Evolutionary conservation across 2,329 filamentous ascomycete species (phyloP).

Genomic region (Sporothrix dimorphospora): DNA sequence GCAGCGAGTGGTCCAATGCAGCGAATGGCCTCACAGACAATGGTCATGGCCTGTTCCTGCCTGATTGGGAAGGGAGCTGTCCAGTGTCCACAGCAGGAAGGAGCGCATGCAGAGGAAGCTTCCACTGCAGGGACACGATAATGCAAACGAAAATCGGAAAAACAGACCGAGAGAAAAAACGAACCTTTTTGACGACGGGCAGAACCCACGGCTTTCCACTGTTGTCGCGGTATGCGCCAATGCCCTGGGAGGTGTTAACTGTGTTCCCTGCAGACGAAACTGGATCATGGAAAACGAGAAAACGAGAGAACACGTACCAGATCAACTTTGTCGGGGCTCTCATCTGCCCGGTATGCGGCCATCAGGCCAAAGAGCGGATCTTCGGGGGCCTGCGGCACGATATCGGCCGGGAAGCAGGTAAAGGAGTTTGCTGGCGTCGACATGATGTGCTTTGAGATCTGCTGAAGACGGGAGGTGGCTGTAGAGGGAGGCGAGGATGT

Average conservation of each 20-base stretch:
- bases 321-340: slow-evolving; percentile 81
- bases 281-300: neutral
- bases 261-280: neutral
- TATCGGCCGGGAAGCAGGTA: slow-evolving; percentile 74
- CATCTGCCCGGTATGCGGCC: slow-evolving; percentile 82
- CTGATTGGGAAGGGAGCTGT: slow-evolving; percentile 22
- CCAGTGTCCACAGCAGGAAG: slow-evolving; percentile 20
- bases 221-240: slow-evolving; percentile 94
- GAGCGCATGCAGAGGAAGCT: slow-evolving; percentile 25
- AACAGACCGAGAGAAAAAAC: slow-evolving; percentile 34
- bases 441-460: slow-evolving; percentile 75
- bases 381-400: slow-evolving; percentile 87
- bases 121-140: neutral
- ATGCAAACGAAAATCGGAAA: slow-evolving; percentile 9
- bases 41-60: slow-evolving; percentile 27
- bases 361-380: slow-evolving; percentile 94
- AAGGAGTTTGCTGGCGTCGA: slow-evolving; percentile 46
- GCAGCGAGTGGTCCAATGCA: neutral
- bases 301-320: slow-evolving; percentile 61
- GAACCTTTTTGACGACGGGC: slow-evolving; percentile 93
- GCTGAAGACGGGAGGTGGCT: slow-evolving; percentile 55
- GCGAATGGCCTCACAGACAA: slow-evolving; percentile 32
- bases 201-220: slow-evolving; percentile 97
- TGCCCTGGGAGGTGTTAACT: slow-evolving; percentile 50
- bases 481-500: slow-evolving; percentile 21